A percentile compares a stretch with the other conserved stretches of the same genome.
phyloP scores from a whole-genome alignment of 2,329 filamentous ascomycete genomes.

The Ophiostoma novo-ulmi region DNA sequence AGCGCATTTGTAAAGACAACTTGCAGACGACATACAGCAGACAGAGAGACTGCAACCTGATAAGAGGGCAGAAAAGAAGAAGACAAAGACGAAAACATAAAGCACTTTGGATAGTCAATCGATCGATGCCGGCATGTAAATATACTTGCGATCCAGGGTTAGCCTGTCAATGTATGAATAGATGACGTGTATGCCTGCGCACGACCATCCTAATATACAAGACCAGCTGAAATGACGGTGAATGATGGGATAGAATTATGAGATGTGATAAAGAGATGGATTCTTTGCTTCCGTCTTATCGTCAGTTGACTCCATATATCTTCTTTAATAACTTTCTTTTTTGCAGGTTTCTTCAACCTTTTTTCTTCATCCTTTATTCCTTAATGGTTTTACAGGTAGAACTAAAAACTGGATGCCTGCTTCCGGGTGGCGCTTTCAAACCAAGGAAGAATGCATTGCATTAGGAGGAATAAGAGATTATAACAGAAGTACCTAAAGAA shows the following conservation, averaged over 20 bases:
- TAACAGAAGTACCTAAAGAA: neutral
- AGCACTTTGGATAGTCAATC: neutral
- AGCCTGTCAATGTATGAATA: neutral
- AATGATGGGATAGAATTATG: neutral
- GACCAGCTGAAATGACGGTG: constrained; percentile 10
- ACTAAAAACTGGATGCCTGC: neutral
- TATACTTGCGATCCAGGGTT: neutral
- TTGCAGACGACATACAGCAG: neutral
- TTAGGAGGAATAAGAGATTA: neutral
- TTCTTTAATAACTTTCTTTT: too few species aligned
- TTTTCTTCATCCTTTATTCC: too few species aligned
- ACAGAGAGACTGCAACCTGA: neutral
- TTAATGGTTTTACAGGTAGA: neutral
- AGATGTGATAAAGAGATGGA: neutral
- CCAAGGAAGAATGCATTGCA: neutral
- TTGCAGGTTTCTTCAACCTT: too few species aligned
- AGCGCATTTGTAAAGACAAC: neutral
- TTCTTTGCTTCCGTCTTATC: neutral
- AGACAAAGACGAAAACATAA: neutral
- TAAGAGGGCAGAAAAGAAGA: neutral
- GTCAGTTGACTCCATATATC: neutral
- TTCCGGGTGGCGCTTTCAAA: neutral
- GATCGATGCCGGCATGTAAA: neutral
- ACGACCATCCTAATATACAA: neutral
- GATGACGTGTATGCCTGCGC: neutral